Conservation (phyloP, 306 rosid species). For the Senna tora region DNA sequence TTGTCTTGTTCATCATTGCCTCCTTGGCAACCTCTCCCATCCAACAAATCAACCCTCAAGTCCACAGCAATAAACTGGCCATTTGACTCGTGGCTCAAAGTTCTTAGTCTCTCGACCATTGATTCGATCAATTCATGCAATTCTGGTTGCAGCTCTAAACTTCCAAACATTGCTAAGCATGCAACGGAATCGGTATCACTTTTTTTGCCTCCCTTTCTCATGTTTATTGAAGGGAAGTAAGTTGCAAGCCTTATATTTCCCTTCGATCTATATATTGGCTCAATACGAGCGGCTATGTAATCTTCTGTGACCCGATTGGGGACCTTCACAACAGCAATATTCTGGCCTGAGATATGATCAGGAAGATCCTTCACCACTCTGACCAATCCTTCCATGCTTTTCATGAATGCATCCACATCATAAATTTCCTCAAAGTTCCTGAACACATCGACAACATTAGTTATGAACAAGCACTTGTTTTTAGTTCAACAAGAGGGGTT, state of each 20-base stretch:
- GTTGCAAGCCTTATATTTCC: conserved; percentile 77
- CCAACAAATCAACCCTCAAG: conserved; percentile 74
- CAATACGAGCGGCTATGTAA: conserved; percentile 66
- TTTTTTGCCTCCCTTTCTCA: conserved; percentile 60
- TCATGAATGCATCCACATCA: conserved; percentile 65
- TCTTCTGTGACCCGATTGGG: conserved; percentile 82
- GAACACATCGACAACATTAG: conserved; percentile 30
- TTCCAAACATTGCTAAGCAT: conserved; percentile 90
- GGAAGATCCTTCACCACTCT: conserved; percentile 69
- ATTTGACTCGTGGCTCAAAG: conserved; percentile 69
- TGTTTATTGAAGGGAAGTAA: conserved; percentile 76
- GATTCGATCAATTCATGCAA: conserved; percentile 70
- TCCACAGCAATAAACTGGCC: conserved; percentile 78
- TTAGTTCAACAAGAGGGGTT: not conserved
- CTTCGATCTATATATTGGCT: conserved; percentile 58
- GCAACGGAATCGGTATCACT: conserved; percentile 63
- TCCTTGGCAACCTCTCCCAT: conserved; percentile 70
- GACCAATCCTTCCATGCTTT: conserved; percentile 72
- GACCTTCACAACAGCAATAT: conserved; percentile 73
- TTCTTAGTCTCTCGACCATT: conserved; percentile 70
- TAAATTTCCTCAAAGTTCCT: conserved; percentile 83
- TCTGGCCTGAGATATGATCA: conserved; percentile 54
- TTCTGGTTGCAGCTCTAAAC: conserved; percentile 70
- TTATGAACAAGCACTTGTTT: no score
- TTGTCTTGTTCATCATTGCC: conserved; percentile 51